phyloP scores from a whole-genome alignment of 805 yeast genomes.

The Kluyveromyces starmeri region DNA sequence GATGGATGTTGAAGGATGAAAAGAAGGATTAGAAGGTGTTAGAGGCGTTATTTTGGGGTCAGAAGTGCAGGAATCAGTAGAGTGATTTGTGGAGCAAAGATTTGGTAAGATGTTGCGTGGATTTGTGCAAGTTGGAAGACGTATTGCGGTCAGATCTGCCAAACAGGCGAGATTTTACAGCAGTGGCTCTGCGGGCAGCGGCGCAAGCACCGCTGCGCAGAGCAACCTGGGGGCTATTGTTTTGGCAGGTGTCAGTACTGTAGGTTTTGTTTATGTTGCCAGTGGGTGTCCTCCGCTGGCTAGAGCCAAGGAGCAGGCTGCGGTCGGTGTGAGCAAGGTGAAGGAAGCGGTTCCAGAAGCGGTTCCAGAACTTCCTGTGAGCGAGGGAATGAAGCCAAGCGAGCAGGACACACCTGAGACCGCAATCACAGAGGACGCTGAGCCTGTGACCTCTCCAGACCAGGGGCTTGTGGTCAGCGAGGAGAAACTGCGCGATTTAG shows the following conservation, averaged over 20 bases:
- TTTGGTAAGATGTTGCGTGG: constrained; percentile 4
- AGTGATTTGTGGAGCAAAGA: no score
- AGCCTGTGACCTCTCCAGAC: background rate
- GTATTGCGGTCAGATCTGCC: background rate
- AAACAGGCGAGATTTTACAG: constrained; percentile 1
- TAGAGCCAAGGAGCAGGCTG: background rate
- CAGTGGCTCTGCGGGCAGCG: background rate
- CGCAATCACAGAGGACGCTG: background rate
- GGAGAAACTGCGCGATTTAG: background rate
- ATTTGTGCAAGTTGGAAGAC: constrained; percentile 1
- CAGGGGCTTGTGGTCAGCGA: background rate
- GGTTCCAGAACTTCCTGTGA: background rate
- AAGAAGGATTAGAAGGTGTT: no score
- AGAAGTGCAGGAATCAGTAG: no score
- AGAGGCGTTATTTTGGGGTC: no score
- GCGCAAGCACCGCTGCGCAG: background rate
- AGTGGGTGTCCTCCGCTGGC: background rate
- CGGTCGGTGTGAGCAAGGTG: background rate
- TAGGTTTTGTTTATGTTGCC: constrained; percentile 2
- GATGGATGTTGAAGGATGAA: no score
- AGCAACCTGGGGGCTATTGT: constrained; percentile 3
- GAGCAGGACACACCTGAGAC: background rate
- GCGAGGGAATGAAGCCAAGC: background rate
- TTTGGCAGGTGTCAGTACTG: constrained; percentile 2
- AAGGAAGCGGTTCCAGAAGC: background rate